Percentiles rank a stretch among this genome's conserved stretches.
Conservation (phyloP, 2,329 filamentous ascomycete species). For the Colletotrichum sansevieriae region DNA sequence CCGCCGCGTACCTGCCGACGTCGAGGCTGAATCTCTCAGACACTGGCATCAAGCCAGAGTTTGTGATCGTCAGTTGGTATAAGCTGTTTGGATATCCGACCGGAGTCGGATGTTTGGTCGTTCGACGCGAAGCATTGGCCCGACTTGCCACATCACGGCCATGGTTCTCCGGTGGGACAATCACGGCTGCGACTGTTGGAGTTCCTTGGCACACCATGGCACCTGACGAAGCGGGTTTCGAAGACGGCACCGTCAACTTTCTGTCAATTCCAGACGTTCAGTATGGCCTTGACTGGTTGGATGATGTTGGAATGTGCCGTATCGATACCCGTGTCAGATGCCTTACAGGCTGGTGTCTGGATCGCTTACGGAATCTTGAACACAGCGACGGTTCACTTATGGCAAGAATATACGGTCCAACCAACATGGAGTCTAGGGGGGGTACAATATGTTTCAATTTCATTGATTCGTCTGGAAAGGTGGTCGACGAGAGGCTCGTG, state of each 20-base stretch:
- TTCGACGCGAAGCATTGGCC: conserved; percentile 48
- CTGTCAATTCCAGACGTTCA: conserved; percentile 54
- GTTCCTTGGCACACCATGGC: conserved; percentile 50
- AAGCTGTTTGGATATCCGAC: conserved; percentile 59
- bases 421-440: conserved; percentile 47
- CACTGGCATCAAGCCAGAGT: conserved; percentile 51
- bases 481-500: conserved; percentile 55
- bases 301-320: conserved; percentile 45
- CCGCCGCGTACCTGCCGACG: conserved; percentile 56
- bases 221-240: conserved; percentile 50
- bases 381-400: conserved; percentile 52
- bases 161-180: conserved; percentile 57
- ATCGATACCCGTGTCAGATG: conserved; percentile 51
- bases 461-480: conserved; percentile 48
- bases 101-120: conserved; percentile 56
- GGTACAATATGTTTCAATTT: conserved; percentile 56
- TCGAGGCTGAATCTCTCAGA: conserved; percentile 50
- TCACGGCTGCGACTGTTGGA: conserved; percentile 50
- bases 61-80: conserved; percentile 56
- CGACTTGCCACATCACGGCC: conserved; percentile 50
- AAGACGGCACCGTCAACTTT: conserved; percentile 58
- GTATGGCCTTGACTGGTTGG: conserved; percentile 54
- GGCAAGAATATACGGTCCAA: conserved; percentile 53
- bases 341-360: conserved; percentile 54
- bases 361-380: conserved; percentile 46